Percentiles rank a stretch among this genome's conserved stretches.
Evolutionary conservation across 2,329 filamentous ascomycete species (phyloP).

Genomic region (Thielaviopsis musarum): DNA sequence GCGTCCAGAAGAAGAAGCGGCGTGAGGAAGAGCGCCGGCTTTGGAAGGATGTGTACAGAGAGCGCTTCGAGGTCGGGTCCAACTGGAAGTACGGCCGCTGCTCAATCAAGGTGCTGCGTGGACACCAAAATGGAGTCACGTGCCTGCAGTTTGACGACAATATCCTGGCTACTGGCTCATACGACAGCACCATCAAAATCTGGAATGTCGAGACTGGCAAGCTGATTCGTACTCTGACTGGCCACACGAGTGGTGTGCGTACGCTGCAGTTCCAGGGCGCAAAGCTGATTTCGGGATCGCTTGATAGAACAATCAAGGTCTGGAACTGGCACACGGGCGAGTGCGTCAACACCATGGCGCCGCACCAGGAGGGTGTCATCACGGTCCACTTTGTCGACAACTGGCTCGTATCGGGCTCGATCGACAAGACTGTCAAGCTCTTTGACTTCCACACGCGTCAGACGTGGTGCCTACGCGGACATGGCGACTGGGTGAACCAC

Average conservation of each 20-base stretch:
- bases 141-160: conserved; percentile 57
- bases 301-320: conserved; percentile 75
- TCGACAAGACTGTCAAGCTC: conserved; percentile 78
- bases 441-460: conserved; percentile 82
- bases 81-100: conserved; percentile 97
- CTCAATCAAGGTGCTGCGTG: conserved; percentile 66
- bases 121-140: conserved; percentile 59
- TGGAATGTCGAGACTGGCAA: conserved; percentile 86
- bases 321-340: conserved; percentile 96
- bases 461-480: conserved; percentile 63
- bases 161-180: conserved; percentile 83
- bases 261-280: conserved; percentile 85
- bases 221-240: conserved; percentile 66
- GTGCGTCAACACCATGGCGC: conserved; percentile 63
- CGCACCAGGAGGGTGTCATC: conserved; percentile 70
- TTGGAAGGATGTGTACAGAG: conserved; percentile 96
- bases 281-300: conserved; percentile 77
- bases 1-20: conserved; percentile 8
- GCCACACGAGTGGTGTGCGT: conserved; percentile 70
- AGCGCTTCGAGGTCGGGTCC: conserved; percentile 84
- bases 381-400: conserved; percentile 75
- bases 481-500: conserved; percentile 93
- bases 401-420: conserved; percentile 73
- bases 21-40: conserved; percentile 18
- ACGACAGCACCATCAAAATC: conserved; percentile 87